Evolutionary conservation across 2,329 filamentous ascomycete species (phyloP), one percentile per base, ranked within the genome.

Genomic region (Trichoderma asperellum): DNA sequence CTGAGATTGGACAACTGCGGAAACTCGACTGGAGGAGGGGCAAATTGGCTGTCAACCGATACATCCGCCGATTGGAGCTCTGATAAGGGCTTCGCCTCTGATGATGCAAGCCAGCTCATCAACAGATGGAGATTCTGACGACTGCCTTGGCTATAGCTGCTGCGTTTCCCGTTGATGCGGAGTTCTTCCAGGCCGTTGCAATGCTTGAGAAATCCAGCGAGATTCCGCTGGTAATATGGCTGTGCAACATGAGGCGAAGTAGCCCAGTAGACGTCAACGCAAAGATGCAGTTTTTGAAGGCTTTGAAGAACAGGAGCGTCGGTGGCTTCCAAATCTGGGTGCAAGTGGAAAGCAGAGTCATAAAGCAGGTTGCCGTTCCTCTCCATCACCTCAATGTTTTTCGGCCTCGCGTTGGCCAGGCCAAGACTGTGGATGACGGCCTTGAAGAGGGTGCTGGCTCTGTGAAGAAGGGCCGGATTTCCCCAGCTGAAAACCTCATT

Each of bases 331-430:
- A 83, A 72, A n/a, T 53, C 37, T 0, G 40, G 56, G 4, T 65
- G 56, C 77, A 82, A 1, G 75, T 75, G 2, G 72, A 89, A 88
- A 24, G 83, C 82, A 3, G 73, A 65, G 71, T 85, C 80, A 2
- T 68, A 70, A 2, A 87, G 73, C 5, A 76, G 73, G 10, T 75
- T 70, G 1, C 73, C 71, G 1, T 69, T 21, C 21, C 80, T 77
- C 2, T 86, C 73, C 61, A 87, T 78, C 4, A 86, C 77, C 73
- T 89, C 85, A 12, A 90, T 76, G 2, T 79, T 77, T 18, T 77
- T 77, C 0, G 83, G 80, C 0, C 73, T 75, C 1, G 78, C 79
- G 2, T 74, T 73, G 0, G 84, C 78, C 56, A 77, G 73, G 14
- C 80, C 83, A 4, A 87, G 73, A 0, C 83, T 81, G n/a, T 78